These are phyloP conservation scores for Medicago arabica DNA, from an alignment of 306 rosid species.

Conservation along the genomic window DNA sequence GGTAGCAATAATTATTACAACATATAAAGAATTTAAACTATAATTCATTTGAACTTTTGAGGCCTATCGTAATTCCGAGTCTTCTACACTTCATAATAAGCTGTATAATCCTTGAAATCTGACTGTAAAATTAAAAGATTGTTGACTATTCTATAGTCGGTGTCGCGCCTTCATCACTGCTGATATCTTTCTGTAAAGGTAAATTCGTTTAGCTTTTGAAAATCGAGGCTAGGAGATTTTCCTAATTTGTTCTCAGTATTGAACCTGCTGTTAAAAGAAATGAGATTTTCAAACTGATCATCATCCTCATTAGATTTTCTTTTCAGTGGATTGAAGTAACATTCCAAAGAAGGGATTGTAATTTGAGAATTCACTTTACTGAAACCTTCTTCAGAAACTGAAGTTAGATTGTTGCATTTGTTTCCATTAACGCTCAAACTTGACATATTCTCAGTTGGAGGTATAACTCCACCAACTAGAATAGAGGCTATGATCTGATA, in stretches of 20 bases:
- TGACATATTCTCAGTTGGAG: slow-evolving; percentile 50
- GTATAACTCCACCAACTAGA: slow-evolving; percentile 60
- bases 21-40: slow-evolving; percentile 31
- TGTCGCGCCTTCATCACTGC: slow-evolving; percentile 25
- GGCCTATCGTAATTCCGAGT: slow-evolving; percentile 20
- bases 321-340: slow-evolving; percentile 44
- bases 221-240: slow-evolving; percentile 41
- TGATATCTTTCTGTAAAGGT: slow-evolving; percentile 46
- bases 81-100: background rate
- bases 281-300: slow-evolving; percentile 44
- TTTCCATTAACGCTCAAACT: slow-evolving; percentile 37
- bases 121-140: slow-evolving; percentile 22
- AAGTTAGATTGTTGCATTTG: slow-evolving; percentile 35
- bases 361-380: slow-evolving; percentile 46
- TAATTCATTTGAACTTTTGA: background rate
- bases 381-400: slow-evolving; percentile 44
- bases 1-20: slow-evolving; percentile 32
- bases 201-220: slow-evolving; percentile 50
- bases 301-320: slow-evolving; percentile 50
- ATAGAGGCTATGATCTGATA: slow-evolving; percentile 60
- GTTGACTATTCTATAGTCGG: background rate
- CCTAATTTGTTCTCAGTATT: slow-evolving; percentile 37
- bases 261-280: slow-evolving; percentile 43
- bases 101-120: background rate
- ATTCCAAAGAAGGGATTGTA: slow-evolving; percentile 45